Percentiles rank a stretch among this genome's conserved stretches.
These are phyloP conservation scores for Laburnicola sp. DNA, from an alignment of 2,329 filamentous ascomycete genomes.

Conservation along the genomic window DNA sequence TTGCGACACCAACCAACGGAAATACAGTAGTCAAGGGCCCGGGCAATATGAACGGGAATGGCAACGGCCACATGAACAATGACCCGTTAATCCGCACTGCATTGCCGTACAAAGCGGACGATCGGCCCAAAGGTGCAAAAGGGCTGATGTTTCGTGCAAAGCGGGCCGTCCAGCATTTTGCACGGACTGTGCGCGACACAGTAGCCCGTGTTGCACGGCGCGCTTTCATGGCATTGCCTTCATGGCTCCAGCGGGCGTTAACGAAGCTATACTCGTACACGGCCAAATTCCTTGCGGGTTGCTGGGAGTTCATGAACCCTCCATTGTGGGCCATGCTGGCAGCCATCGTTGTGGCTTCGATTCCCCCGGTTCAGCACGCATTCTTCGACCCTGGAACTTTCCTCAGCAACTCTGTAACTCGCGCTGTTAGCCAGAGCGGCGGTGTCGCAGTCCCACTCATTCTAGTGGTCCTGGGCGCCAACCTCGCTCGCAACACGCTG, in stretches of 20 bases:
- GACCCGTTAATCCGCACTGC: slow-evolving; percentile 55
- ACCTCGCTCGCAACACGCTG: slow-evolving; percentile 83
- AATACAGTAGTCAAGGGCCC: slow-evolving; percentile 48
- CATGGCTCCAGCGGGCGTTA: slow-evolving; percentile 55
- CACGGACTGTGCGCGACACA: slow-evolving; percentile 26
- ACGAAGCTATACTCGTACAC: slow-evolving; percentile 47
- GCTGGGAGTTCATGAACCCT: slow-evolving; percentile 97
- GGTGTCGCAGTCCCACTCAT: slow-evolving; percentile 94
- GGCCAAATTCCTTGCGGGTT: slow-evolving; percentile 62
- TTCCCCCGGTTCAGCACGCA: slow-evolving; percentile 76
- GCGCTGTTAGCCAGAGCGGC: slow-evolving; percentile 80
- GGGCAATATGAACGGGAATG: slow-evolving; percentile 45
- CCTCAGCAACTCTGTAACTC: slow-evolving; percentile 87
- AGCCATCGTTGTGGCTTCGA: slow-evolving; percentile 86
- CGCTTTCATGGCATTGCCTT: slow-evolving; percentile 57
- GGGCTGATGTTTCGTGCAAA: slow-evolving; percentile 39
- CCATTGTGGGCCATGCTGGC: slow-evolving; percentile 95
- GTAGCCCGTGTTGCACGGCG: slow-evolving; percentile 39
- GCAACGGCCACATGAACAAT: slow-evolving; percentile 28
- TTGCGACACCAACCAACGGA: slow-evolving; percentile 54
- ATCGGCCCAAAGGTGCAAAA: slow-evolving; percentile 39
- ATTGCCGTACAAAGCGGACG: slow-evolving; percentile 40
- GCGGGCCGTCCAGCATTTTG: slow-evolving; percentile 22
- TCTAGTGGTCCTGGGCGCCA: slow-evolving; percentile 86
- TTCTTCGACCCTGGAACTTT: slow-evolving; percentile 92